Base-by-base conservation (phyloP, 164 flowering plant species). In the Nymphaea colorata region DNA sequence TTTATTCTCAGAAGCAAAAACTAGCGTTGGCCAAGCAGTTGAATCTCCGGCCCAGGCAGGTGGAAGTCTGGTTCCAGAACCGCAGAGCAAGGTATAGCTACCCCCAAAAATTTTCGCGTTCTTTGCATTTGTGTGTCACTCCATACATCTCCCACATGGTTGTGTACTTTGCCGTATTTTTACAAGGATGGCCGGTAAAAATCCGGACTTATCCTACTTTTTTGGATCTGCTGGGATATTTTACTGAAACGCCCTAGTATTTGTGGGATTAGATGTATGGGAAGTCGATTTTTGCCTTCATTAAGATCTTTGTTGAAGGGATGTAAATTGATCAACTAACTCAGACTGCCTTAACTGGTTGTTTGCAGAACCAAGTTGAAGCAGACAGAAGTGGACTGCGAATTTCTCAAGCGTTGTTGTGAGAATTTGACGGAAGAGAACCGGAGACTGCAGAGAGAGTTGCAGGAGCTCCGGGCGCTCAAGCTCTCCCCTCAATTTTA, bases 381-480 rank as follows among this genome's bases (percentile, higher is more conserved):
- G 83, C 96, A 89, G 69, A 89, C 96, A 0, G 96, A 89, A 69
- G 96, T 87, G 43, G 96, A 89, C 70, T 87, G 96, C 51, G 96
- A 89, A 79, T 86, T 76, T 69, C 65, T 89, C 62, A 87, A 87
- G 81, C 76, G 93, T 64, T 87, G 92, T 76, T 87, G 90, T 47
- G 96, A 89, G 78, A 87, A 79, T 66, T 79, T 89, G 68, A 86
- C 89, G 68, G 96, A 89, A 68, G 89, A 86, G 71, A 85, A 87
- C 80, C 67, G 93, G 66, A 81, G 93, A 72, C 71, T 89, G 72
- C 91, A 84, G 68, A 89, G 87, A 66, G 96, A 89, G 70, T 88
- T 87, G 41, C 84, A 80, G 74, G 93, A 89, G 77, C 85, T 89
- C 73, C 72, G 93, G 66, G 87, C 96, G 57, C 80, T 89, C 61